Evolutionary conservation across 495 filamentous ascomycete species (phyloP), one percentile per base, ranked within the genome.

Genomic region (Xylaria longipes): DNA sequence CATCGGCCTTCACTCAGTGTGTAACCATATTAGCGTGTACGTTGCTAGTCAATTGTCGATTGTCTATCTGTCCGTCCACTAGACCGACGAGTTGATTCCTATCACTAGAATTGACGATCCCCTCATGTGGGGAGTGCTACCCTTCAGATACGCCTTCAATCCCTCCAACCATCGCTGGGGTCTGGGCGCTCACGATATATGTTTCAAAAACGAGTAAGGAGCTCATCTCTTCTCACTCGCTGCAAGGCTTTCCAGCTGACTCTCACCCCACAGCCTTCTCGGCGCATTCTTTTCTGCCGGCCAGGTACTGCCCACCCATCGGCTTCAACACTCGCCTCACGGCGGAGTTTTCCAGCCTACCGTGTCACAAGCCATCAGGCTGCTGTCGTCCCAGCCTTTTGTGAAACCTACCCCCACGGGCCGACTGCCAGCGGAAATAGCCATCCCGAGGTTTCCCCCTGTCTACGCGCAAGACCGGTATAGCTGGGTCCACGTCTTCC

Each of bases 11-110:
- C 75, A 95, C 31, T 62, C 75, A 97, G 96, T 98, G 11, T 97
- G 93, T 39, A 99, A 99, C 80, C 96, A 99, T 81, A 88, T 93
- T 72, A 94, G 93, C 83, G 91, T 99, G 96, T 98, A 93, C 83
- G 94, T 96, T 14, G 20, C 57, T 25, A 14, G 8, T 45, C 25
- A 41, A 54, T 46, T n/a, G n/a, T n/a, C 29, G 37, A 60, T 25
- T 64, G 9, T 71, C 52, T 43, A 27, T 33, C 52, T 39, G 27
- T 29, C 27, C 20, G 17, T 20, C 46, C 29, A 41, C 9, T n/a
- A 39, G 39, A 39, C 68, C 72, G n/a, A 76, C 61, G 54, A 68
- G 63, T 69, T 37, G n/a, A 17, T 65, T 52, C 46, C 6, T 9
- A 68, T 14, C 5, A 1, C 62, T 78, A 98, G 95, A 57, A 84